Evolutionary conservation across 2,329 filamentous ascomycete species (phyloP).

Genomic region (Juglanconis oblonga): DNA sequence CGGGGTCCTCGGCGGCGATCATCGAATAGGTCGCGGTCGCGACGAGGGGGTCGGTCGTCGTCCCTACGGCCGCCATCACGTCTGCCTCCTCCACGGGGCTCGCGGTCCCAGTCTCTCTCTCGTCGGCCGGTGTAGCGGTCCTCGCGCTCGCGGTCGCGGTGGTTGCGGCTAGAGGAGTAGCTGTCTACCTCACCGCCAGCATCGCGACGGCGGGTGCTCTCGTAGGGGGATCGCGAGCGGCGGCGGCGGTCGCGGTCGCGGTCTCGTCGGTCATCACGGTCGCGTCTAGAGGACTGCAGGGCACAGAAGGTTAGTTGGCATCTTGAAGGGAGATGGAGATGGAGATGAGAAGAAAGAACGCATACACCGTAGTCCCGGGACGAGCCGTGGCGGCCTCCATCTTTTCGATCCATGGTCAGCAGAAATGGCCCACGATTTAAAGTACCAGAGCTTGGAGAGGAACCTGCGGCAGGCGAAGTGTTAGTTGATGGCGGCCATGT

Average conservation of each 20-base stretch:
- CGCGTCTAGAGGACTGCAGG: constrained; percentile 28
- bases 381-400: constrained; percentile 50
- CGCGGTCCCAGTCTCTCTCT: constrained; percentile 34
- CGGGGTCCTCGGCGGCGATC: constrained; percentile 50
- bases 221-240: constrained; percentile 83
- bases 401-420: constrained; percentile 25
- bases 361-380: constrained; percentile 54
- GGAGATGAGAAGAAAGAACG: constrained; percentile 12
- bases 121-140: constrained; percentile 73
- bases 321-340: neutral
- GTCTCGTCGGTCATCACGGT: constrained; percentile 33
- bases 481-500: constrained; percentile 47
- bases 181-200: constrained; percentile 69
- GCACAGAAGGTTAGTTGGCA: constrained; percentile 6
- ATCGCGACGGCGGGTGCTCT: constrained; percentile 69
- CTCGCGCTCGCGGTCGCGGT: constrained; percentile 89
- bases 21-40: constrained; percentile 61
- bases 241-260: constrained; percentile 52
- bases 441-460: constrained; percentile 20
- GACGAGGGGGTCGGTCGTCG: constrained; percentile 51
- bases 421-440: constrained; percentile 22
- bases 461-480: constrained; percentile 68
- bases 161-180: constrained; percentile 90
- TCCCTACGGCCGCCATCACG: constrained; percentile 65
- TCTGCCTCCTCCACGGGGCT: constrained; percentile 45